A percentile compares a stretch with the other conserved stretches of the same genome.
Evolutionary conservation across 164 flowering plant species (phyloP).

Genomic region (Brasenia schreberi): DNA sequence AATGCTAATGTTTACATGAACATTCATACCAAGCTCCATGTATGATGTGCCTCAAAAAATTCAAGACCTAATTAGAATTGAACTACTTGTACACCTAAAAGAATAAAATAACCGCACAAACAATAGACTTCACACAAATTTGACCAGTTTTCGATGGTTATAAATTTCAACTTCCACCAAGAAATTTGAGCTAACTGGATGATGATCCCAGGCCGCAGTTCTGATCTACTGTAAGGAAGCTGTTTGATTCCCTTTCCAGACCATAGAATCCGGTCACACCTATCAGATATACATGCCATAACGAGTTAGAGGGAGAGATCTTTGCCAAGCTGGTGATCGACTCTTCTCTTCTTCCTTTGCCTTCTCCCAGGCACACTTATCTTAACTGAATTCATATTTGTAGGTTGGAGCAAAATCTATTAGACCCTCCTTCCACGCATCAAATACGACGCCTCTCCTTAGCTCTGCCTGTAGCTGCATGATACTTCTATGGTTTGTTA

Average conservation of each 20-base stretch:
- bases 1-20: too few relatives aligned
- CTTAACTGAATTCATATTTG: slow-evolving; percentile 70
- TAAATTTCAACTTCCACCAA: slow-evolving; percentile 58
- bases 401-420: slow-evolving; percentile 89
- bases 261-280: slow-evolving; percentile 97
- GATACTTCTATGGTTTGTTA: too few relatives aligned
- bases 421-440: slow-evolving; percentile 88
- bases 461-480: slow-evolving; percentile 73
- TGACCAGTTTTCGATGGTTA: slow-evolving; percentile 28
- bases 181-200: slow-evolving; percentile 78
- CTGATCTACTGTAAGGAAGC: slow-evolving; percentile 49
- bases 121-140: not conserved
- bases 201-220: slow-evolving; percentile 68
- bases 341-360: slow-evolving; percentile 90
- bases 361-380: slow-evolving; percentile 65
- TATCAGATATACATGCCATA: slow-evolving; percentile 11
- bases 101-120: not conserved
- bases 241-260: slow-evolving; percentile 76
- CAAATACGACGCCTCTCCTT: slow-evolving; percentile 53
- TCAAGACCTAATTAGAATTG: not conserved
- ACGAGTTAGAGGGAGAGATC: not conserved
- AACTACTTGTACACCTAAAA: too few relatives aligned
- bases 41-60: not conserved
- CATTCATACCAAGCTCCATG: too few relatives aligned
- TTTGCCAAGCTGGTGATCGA: slow-evolving; percentile 88